These are phyloP conservation scores for Cornus controversa DNA, from an alignment of 148 eudicot genomes.

Conservation along the genomic window DNA sequence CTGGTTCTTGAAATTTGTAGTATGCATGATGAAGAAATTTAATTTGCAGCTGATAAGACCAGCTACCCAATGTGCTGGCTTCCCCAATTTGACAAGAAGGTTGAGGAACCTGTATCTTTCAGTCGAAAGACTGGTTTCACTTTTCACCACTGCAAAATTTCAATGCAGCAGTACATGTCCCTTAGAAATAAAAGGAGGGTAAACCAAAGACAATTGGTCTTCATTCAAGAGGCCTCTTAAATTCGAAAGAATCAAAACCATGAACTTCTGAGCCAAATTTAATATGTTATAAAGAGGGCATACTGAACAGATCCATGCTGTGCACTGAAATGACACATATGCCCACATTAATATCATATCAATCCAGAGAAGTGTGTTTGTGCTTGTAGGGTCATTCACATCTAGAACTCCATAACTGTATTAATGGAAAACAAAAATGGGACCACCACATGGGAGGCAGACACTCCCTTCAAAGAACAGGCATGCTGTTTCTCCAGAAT, in stretches of 20 bases:
- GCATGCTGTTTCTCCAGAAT: background rate
- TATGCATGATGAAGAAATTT: background rate
- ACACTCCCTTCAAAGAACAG: background rate
- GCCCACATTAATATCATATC: background rate
- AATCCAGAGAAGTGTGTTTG: background rate
- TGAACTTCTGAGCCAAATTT: slow-evolving; percentile 3
- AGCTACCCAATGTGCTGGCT: background rate
- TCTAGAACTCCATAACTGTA: background rate
- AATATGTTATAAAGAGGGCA: slow-evolving; percentile 9
- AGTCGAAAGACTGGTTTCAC: background rate
- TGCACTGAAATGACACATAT: slow-evolving; percentile 15
- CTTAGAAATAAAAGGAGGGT: background rate
- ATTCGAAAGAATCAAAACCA: slow-evolving; percentile 4
- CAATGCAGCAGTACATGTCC: background rate
- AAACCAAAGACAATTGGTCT: background rate
- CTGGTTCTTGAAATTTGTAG: background rate
- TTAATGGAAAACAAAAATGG: background rate
- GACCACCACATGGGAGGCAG: slow-evolving; percentile 1
- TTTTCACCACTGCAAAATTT: background rate
- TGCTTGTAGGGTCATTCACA: background rate
- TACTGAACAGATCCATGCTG: slow-evolving; percentile 1
- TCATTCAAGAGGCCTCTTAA: background rate
- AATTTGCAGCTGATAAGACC: background rate
- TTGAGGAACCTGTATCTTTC: background rate
- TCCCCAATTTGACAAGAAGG: background rate